Base-by-base conservation (phyloP, 176 grass and related monocot species). In the Ananas comosus region DNA sequence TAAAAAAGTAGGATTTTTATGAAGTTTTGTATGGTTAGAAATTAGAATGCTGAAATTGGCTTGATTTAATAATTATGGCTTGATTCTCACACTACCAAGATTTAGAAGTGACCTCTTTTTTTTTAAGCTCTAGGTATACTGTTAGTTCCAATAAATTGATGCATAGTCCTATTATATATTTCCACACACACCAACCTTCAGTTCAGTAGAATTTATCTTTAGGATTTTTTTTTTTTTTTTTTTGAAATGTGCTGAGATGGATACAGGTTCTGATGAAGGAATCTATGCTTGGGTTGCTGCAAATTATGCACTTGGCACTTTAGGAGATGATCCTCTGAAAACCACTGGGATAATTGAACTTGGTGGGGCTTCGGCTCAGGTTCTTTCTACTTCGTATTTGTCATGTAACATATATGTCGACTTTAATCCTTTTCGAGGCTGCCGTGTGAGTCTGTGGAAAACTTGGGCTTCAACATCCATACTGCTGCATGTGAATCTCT, bases 291-390 rank as follows among this genome's bases (percentile, higher is more conserved):
- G 93, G 93, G 27, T 91, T 85, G 86, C 84, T 49, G 89, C 93
- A 76, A 96, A 96, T 82, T 96, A 92, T 79, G 86, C 86, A 67
- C 79, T 96, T 82, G 86, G 81, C 74, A 87, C 78, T 56, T 79
- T 96, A 85, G 83, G 86, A 83, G 81, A 76, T 71, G 86, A 96
- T 76, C 86, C 88, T 66, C 73, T 83, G 59, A 87, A 92, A 85
- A 96, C 88, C 48, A 82, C 80, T 78, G 93, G 93, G 52, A 83
- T 96, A 77, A 85, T 96, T 82, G 93, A 97, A 80, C 89, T 96
- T 69, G 93, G 93, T 48, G 93, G 93, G 0, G 89, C 93, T 85
- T 96, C 93, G 63, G 83, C 86, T 72, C 93, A 96, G 86, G 93
- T 92, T 82, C 9, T 4, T 22, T 19, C 16, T 17, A 61, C 21